These are phyloP conservation scores for Parathielavia hyrcaniae DNA, from an alignment of 495 filamentous ascomycete species.

Conservation along the genomic window DNA sequence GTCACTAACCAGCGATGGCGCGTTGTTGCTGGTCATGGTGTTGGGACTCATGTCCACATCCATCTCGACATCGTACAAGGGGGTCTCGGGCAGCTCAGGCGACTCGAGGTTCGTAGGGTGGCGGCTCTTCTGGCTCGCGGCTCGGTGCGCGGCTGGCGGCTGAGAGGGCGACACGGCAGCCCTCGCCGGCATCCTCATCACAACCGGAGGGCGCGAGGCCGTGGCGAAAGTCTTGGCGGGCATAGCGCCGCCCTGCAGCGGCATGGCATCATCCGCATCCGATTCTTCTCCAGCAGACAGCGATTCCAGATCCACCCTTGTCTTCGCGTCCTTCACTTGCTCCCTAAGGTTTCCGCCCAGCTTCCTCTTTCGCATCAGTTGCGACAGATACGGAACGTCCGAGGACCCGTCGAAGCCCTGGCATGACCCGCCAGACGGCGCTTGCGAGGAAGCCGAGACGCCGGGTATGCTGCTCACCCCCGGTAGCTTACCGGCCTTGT, in stretches of 20 bases:
- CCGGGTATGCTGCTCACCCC: constrained; percentile 40
- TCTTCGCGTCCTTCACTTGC: constrained; percentile 53
- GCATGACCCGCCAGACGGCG: constrained; percentile 19
- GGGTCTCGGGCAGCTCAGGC: constrained; percentile 34
- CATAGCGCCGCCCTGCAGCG: constrained; percentile 15
- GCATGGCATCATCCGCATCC: constrained; percentile 34
- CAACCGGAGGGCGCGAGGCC: constrained; percentile 34
- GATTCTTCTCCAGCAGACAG: constrained; percentile 47
- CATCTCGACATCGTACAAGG: constrained; percentile 46
- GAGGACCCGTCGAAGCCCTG: constrained; percentile 52
- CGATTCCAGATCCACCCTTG: constrained; percentile 47
- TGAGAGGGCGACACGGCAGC: constrained; percentile 50
- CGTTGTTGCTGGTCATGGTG: constrained; percentile 69
- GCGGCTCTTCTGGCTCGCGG: constrained; percentile 51
- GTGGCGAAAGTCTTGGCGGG: constrained; percentile 23
- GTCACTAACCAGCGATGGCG: constrained; percentile 83
- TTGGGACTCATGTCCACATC: constrained; percentile 70
- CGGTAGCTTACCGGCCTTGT: constrained; percentile 41
- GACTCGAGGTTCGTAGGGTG: constrained; percentile 19
- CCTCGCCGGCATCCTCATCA: constrained; percentile 52
- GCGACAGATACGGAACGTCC: constrained; percentile 70
- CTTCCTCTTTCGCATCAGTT: constrained; percentile 59
- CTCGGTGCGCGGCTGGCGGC: constrained; percentile 38
- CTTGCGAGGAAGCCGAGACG: constrained; percentile 3
- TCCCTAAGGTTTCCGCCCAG: constrained; percentile 57